Percentiles rank a stretch among this genome's conserved stretches.
These are phyloP conservation scores for Cryphonectria parasitica DNA, from an alignment of 2,329 filamentous ascomycete genomes.

Conservation along the genomic window DNA sequence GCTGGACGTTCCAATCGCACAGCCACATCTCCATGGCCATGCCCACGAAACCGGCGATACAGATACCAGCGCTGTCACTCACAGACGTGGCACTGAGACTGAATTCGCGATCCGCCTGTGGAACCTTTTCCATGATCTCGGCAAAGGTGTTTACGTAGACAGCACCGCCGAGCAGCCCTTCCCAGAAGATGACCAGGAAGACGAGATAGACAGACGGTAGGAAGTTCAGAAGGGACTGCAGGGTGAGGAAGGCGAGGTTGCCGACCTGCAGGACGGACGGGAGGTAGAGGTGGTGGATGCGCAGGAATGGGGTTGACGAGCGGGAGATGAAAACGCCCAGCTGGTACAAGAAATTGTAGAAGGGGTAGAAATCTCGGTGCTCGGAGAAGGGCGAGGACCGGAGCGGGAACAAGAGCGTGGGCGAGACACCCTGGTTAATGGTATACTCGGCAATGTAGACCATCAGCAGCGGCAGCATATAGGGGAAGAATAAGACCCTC, in stretches of 20 bases:
- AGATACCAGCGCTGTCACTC: constrained; percentile 90
- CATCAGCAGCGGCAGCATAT: constrained; percentile 87
- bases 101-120: constrained; percentile 81
- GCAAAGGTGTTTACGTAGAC: constrained; percentile 98
- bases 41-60: constrained; percentile 80
- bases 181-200: constrained; percentile 88
- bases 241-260: constrained; percentile 74
- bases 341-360: constrained; percentile 94
- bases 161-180: constrained; percentile 84
- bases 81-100: constrained; percentile 88
- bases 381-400: constrained; percentile 74
- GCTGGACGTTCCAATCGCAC: constrained; percentile 82
- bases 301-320: constrained; percentile 85
- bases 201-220: constrained; percentile 86
- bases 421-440: constrained; percentile 93
- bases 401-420: constrained; percentile 86
- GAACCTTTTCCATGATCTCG: constrained; percentile 85
- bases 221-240: constrained; percentile 80
- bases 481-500: constrained; percentile 70
- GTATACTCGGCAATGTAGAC: constrained; percentile 97
- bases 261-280: constrained; percentile 80
- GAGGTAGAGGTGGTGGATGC: constrained; percentile 78
- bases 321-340: constrained; percentile 93
- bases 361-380: constrained; percentile 89
- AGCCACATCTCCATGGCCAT: constrained; percentile 81